A percentile compares a stretch with the other conserved stretches of the same genome.
phyloP scores from a whole-genome alignment of 768 basidiomycete genomes.

The Russula foetens region DNA sequence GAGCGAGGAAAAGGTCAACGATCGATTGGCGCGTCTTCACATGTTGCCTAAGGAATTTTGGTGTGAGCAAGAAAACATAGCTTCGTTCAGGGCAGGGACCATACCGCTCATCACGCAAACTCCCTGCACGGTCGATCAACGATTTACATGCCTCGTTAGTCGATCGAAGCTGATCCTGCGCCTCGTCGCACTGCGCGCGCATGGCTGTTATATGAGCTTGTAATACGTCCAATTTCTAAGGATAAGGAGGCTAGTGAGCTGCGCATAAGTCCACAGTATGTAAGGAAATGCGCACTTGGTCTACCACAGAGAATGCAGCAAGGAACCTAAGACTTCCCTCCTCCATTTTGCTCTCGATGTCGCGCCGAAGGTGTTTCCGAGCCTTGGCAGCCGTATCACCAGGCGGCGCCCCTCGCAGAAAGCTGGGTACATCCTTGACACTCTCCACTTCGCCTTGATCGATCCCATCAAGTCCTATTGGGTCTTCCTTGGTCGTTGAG shows the following conservation, averaged over 20 bases:
- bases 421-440: conserved; percentile 17
- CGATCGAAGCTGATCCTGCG: conserved; percentile 63
- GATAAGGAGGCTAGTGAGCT: conserved; percentile 27
- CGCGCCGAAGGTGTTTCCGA: conserved; percentile 70
- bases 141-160: conserved; percentile 73
- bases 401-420: conserved; percentile 33
- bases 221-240: conserved; percentile 75
- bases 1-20: conserved; percentile 67
- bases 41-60: conserved; percentile 40
- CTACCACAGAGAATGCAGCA: conserved; percentile 78
- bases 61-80: conserved; percentile 1
- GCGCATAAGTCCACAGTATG: background rate
- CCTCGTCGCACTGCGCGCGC: conserved; percentile 75
- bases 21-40: conserved; percentile 68
- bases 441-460: conserved; percentile 25
- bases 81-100: conserved; percentile 15
- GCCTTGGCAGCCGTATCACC: conserved; percentile 66
- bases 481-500: conserved; percentile 29
- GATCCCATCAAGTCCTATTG: conserved; percentile 29
- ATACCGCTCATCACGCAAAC: conserved; percentile 64
- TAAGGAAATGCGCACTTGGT: conserved; percentile 57
- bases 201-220: conserved; percentile 74
- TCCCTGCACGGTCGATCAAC: conserved; percentile 76
- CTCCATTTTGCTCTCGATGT: conserved; percentile 77
- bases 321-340: conserved; percentile 80